A percentile compares a stretch with the other conserved stretches of the same genome.
Conservation (phyloP, 306 rosid genomes). For the Rubus parviflorus region DNA sequence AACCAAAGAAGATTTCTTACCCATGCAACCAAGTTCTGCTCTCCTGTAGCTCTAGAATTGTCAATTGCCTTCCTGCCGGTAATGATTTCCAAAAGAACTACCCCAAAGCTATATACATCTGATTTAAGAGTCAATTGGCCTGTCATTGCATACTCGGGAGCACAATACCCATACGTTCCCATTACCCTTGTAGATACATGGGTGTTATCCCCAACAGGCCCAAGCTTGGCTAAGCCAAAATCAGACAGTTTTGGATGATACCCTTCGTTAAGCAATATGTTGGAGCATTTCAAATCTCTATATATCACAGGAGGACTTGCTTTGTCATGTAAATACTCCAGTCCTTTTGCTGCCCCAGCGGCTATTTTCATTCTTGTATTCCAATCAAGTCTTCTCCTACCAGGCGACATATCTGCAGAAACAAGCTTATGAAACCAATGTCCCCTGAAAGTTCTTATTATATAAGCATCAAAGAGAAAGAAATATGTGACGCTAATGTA, state of each 20-base stretch:
- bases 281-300: conserved; percentile 88
- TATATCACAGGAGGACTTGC: conserved; percentile 97
- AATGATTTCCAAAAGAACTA: conserved; percentile 88
- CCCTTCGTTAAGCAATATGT: conserved; percentile 84
- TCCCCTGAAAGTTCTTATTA: conserved; percentile 4
- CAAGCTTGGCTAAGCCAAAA: conserved; percentile 92
- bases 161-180: conserved; percentile 97
- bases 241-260: conserved; percentile 90
- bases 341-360: conserved; percentile 87
- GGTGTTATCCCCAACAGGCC: conserved; percentile 92
- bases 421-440: conserved; percentile 25
- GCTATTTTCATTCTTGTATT: conserved; percentile 89
- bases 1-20: conserved; percentile 41
- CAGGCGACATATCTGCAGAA: conserved; percentile 66
- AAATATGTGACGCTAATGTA: conserved; percentile 12
- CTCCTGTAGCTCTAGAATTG: conserved; percentile 69
- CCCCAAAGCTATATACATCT: conserved; percentile 96
- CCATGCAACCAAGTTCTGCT: conserved; percentile 96
- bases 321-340: conserved; percentile 87
- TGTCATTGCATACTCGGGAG: conserved; percentile 93
- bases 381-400: conserved; percentile 80
- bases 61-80: conserved; percentile 93
- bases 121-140: conserved; percentile 89
- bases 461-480: background rate
- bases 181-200: conserved; percentile 94